Evolutionary conservation across 495 filamentous ascomycete species (phyloP).

Genomic region (Trichoderma virens): DNA sequence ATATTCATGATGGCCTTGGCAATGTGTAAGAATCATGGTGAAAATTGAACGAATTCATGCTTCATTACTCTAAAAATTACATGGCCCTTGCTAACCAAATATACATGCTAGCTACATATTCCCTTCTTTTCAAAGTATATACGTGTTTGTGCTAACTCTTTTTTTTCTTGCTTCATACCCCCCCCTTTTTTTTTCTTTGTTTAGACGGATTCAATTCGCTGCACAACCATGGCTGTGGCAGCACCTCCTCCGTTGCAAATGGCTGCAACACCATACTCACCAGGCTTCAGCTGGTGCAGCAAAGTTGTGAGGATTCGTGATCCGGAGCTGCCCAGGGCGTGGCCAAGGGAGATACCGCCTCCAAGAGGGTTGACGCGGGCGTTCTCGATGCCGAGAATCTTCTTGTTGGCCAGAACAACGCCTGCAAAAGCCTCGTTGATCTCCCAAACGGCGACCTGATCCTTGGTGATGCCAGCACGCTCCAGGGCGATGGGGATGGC

Average conservation of each 20-base stretch:
- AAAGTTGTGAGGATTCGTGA: slow-evolving; percentile 86
- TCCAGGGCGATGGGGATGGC: slow-evolving; percentile 86
- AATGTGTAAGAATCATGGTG: too few species aligned
- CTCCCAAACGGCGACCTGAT: slow-evolving; percentile 90
- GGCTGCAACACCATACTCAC: slow-evolving; percentile 89
- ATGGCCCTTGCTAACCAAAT: neutral
- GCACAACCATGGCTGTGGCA: slow-evolving; percentile 85
- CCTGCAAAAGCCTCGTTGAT: slow-evolving; percentile 98
- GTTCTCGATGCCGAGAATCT: slow-evolving; percentile 73
- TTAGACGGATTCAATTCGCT: slow-evolving; percentile 66
- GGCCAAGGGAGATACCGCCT: slow-evolving; percentile 89
- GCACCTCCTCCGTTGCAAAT: slow-evolving; percentile 97
- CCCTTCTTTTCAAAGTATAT: neutral
- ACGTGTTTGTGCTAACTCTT: neutral
- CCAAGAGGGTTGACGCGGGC: slow-evolving; percentile 81
- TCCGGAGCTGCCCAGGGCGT: slow-evolving; percentile 89
- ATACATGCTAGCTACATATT: neutral
- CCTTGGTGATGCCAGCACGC: slow-evolving; percentile 78
- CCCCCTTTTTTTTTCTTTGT: neutral
- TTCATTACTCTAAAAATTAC: neutral
- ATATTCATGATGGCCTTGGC: too few species aligned
- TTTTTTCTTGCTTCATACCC: neutral
- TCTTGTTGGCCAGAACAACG: slow-evolving; percentile 90
- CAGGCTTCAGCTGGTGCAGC: slow-evolving; percentile 80
- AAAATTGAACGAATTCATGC: neutral